phyloP scores from a whole-genome alignment of 768 basidiomycete species.

The Tylopilus vinaceipallidus region DNA sequence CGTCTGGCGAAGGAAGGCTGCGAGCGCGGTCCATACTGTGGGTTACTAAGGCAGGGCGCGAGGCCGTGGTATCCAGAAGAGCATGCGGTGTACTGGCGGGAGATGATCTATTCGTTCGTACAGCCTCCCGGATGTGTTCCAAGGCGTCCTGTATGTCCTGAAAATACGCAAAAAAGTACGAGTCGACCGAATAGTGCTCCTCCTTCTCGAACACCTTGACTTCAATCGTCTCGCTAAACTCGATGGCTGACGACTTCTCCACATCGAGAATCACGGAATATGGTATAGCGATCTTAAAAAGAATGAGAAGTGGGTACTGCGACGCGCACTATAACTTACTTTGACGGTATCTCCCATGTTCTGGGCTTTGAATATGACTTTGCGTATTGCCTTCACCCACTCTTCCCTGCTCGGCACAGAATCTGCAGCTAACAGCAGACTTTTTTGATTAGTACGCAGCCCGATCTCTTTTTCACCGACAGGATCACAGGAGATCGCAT shows the following conservation, averaged over 20 bases:
- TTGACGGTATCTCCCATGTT: slow-evolving; percentile 97
- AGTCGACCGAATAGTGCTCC: slow-evolving; percentile 76
- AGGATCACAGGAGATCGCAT: slow-evolving; percentile 87
- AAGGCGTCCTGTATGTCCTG: slow-evolving; percentile 74
- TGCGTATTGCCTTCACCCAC: slow-evolving; percentile 94
- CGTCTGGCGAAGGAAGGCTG: slow-evolving; percentile 35
- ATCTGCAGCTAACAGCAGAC: slow-evolving; percentile 68
- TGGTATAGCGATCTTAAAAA: slow-evolving; percentile 84
- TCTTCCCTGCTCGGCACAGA: slow-evolving; percentile 83
- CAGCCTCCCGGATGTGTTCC: slow-evolving; percentile 76
- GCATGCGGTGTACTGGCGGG: slow-evolving; percentile 21
- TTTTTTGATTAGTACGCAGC: slow-evolving; percentile 79
- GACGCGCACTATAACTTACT: slow-evolving; percentile 39
- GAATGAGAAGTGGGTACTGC: slow-evolving; percentile 4
- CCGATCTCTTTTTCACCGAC: slow-evolving; percentile 76
- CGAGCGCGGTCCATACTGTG: slow-evolving; percentile 40
- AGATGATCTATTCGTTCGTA: slow-evolving; percentile 52
- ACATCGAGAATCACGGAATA: slow-evolving; percentile 88
- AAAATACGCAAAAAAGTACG: slow-evolving; percentile 96
- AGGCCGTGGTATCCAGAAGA: slow-evolving; percentile 60
- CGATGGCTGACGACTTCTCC: slow-evolving; percentile 84
- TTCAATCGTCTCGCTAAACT: slow-evolving; percentile 96
- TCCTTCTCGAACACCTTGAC: slow-evolving; percentile 84
- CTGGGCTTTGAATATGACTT: slow-evolving; percentile 93
- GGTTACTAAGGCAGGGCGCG: slow-evolving; percentile 31